Evolutionary conservation across 495 filamentous ascomycete genomes (phyloP).

Genomic region (Parathielavia appendiculata): DNA sequence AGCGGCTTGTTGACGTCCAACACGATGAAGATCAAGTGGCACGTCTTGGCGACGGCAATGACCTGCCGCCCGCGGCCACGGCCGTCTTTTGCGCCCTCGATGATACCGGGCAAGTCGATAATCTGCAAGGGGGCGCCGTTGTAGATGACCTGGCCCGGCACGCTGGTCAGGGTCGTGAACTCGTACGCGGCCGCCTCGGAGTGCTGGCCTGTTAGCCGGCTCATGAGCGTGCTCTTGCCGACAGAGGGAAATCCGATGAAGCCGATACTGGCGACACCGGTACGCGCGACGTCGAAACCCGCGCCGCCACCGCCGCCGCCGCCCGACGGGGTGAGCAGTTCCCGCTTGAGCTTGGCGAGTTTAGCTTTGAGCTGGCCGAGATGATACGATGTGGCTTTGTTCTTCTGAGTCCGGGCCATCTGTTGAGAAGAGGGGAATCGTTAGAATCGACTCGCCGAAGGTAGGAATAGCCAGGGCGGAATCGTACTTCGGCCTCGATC

Average conservation of each 20-base stretch:
- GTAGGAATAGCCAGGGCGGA: conserved; percentile 7
- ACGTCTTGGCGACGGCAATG: conserved; percentile 97
- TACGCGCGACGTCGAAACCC: conserved; percentile 97
- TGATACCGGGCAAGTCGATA: conserved; percentile 97
- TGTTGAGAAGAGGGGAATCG: conserved; percentile 30
- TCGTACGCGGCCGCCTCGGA: conserved; percentile 97
- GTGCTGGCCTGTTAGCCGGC: conserved; percentile 86
- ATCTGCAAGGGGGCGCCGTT: conserved; percentile 97
- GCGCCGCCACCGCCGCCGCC: conserved; percentile 82
- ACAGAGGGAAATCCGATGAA: conserved; percentile 90
- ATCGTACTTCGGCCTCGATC: conserved; percentile 80
- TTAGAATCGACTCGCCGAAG: conserved; percentile 20
- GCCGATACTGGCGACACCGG: conserved; percentile 91
- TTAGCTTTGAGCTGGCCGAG: conserved; percentile 94
- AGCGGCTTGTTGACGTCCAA: conserved; percentile 97
- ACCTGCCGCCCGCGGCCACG: conserved; percentile 98
- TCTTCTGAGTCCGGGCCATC: conserved; percentile 97
- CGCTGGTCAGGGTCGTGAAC: conserved; percentile 96
- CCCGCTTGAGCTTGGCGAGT: conserved; percentile 93
- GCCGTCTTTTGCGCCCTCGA: conserved; percentile 96
- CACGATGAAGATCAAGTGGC: conserved; percentile 97
- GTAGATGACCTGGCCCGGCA: conserved; percentile 93
- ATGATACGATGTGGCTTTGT: conserved; percentile 90
- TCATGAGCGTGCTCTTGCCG: conserved; percentile 97
- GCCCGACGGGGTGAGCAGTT: conserved; percentile 79